Base-by-base conservation (phyloP, 805 yeast species). In the Saturnispora halmiae region DNA sequence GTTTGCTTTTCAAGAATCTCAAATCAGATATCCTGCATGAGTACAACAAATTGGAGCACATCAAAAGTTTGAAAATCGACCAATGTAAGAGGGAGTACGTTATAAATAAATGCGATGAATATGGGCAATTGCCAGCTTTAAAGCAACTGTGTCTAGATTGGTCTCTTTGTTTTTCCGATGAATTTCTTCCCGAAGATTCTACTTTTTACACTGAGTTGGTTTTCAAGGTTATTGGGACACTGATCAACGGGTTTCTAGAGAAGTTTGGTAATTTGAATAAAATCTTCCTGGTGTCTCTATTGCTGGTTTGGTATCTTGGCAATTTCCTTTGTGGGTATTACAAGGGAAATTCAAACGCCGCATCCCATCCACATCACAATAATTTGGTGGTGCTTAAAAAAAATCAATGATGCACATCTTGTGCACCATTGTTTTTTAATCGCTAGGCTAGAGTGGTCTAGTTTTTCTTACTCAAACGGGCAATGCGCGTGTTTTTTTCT, bases 261-360 rank as follows among this genome's bases (percentile, higher is more conserved):
- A 87, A 86, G 0, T 66, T 82, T 33, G 79, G 84, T 3, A 59
- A 70, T 46, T 77, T 79, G 53, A 73, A 81, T 15, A 63, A 77
- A 34, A 26, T 66, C 4, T 66, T 77, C 3, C 51, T 73, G 10
- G 9, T 48, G 3, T 31, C 40, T 0, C 48, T 65, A 4, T 47
- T 67, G 8, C 60, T 69, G 9, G 50, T 67, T 1, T 61, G 68
- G n/a, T 81, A 79, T 53, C 64, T 72, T 4, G 70, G 78, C 21
- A 82, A 82, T 53, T 76, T 81, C 46, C 58, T 74, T 3, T 73
- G 78, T 54, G 88, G 88, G 1, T 82, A 76, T 47, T 62, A 79
- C 4, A 62, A 85, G 41, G 86, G 51, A 14, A 36, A 36, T 21
- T 19, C 25, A 31, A 18, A 21, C 11, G 16, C 16, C 13, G 14